phyloP scores from a whole-genome alignment of 2,329 filamentous ascomycete species.

The Aspergillus phoenicis region DNA sequence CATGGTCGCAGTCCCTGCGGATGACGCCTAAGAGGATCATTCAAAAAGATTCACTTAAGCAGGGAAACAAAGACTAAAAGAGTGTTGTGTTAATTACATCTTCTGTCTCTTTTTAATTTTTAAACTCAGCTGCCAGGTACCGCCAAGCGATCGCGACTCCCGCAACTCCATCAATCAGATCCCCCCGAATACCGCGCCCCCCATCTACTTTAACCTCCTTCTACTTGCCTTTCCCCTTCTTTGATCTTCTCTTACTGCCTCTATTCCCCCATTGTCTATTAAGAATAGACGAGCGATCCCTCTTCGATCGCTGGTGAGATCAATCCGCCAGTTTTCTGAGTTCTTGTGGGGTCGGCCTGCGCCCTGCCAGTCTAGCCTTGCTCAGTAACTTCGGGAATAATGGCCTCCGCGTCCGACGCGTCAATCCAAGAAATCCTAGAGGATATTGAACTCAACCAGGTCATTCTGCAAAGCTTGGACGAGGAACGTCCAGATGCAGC shows the following conservation, averaged over 20 bases:
- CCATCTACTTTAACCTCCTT: background rate
- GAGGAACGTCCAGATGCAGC: conserved; percentile 28
- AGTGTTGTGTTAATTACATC: too few relatives aligned
- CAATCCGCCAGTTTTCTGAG: background rate
- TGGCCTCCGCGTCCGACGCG: conserved; percentile 19
- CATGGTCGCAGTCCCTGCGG: too few relatives aligned
- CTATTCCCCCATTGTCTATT: background rate
- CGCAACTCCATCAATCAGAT: background rate
- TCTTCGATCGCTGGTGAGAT: background rate
- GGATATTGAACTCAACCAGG: conserved; percentile 36
- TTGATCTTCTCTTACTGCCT: background rate
- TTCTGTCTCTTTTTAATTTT: too few relatives aligned
- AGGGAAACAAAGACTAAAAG: too few relatives aligned
- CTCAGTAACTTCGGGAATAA: conserved; percentile 1
- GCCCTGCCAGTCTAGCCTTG: background rate
- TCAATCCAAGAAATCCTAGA: conserved; percentile 33
- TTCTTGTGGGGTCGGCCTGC: background rate
- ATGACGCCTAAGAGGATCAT: too few relatives aligned
- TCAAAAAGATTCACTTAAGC: too few relatives aligned
- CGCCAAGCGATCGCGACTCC: background rate
- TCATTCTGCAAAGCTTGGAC: conserved; percentile 35
- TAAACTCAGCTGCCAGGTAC: background rate
- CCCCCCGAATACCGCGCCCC: background rate
- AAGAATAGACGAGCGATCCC: background rate
- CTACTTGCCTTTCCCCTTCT: background rate